These are phyloP conservation scores for Pistacia integerrima DNA, from an alignment of 345 rosid genomes.

Conservation along the genomic window DNA sequence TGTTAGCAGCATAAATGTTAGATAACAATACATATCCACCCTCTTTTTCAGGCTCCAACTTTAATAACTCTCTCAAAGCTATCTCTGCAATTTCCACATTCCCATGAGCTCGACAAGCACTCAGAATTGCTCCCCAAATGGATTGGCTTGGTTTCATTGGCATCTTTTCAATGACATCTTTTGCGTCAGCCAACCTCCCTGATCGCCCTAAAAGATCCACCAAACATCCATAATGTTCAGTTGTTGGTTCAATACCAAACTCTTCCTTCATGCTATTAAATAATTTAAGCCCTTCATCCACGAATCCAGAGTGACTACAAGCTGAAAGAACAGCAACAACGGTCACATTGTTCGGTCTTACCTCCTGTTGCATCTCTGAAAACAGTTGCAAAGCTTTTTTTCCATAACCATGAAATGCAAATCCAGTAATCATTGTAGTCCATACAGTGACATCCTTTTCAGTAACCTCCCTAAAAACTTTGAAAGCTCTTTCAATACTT, in stretches of 20 bases:
- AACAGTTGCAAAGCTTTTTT: slow-evolving; percentile 53
- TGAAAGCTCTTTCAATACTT: slow-evolving; percentile 36
- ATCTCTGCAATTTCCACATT: slow-evolving; percentile 52
- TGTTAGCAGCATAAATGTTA: slow-evolving; percentile 50
- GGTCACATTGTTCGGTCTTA: slow-evolving; percentile 52
- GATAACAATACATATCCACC: slow-evolving; percentile 57
- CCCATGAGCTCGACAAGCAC: slow-evolving; percentile 42
- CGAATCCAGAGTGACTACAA: slow-evolving; percentile 55
- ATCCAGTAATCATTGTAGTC: slow-evolving; percentile 66
- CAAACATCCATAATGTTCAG: slow-evolving; percentile 58
- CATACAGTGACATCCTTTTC: slow-evolving; percentile 54
- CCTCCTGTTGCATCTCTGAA: slow-evolving; percentile 40
- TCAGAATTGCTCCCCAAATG: slow-evolving; percentile 60
- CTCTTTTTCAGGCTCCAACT: slow-evolving; percentile 61
- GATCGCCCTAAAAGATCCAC: slow-evolving; percentile 55
- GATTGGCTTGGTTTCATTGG: slow-evolving; percentile 50
- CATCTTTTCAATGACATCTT: slow-evolving; percentile 43
- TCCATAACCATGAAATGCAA: slow-evolving; percentile 60
- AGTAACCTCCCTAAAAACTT: slow-evolving; percentile 34
- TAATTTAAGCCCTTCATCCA: slow-evolving; percentile 43
- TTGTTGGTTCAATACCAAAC: slow-evolving; percentile 46
- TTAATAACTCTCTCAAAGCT: slow-evolving; percentile 47
- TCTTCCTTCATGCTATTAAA: slow-evolving; percentile 45
- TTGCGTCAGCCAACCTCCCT: slow-evolving; percentile 54
- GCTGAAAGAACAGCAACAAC: slow-evolving; percentile 53